Base-by-base conservation (phyloP, 257 asterid genomes). In the Echites panduratus region DNA sequence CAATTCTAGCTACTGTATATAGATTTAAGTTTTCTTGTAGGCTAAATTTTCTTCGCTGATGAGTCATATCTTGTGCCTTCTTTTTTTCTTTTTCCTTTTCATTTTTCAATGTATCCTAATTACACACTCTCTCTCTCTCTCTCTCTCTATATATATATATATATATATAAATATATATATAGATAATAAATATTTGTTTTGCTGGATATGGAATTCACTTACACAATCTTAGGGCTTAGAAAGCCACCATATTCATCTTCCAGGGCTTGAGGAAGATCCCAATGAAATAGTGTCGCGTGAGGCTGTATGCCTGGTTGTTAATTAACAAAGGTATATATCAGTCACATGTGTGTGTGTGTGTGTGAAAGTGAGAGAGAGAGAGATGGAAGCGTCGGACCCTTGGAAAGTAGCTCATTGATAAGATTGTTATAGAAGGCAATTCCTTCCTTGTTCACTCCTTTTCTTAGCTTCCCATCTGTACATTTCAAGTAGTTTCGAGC, bases 211-310 rank as follows among this genome's bases (percentile, higher is more conserved):
- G 12, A 44, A 32, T 43, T 24, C 3, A 59, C 96, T 87, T 75
- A 90, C 97, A 88, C 75, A 49, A 90, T 76, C 24, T 11, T 73
- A 44, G 72, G 84, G 32, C 87, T 90, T n/a, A 84, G 75, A 48
- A 90, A 92, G 66, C 98, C 95, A 64, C 29, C 78, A 47, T 92
- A 92, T 38, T 91, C 91, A 67, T 86, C 92, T 53, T 91, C 88
- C 44, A 89, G 76, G 27, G 88, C 89, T 83, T 91, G 95, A 10
- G 97, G 96, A 47, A 83, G 74, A 83, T 91, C 96, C 95, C 93
- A 89, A 43, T 91, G 97, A 57, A 77, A 85, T 17, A 91, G 58
- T 53, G 95, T 85, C 66, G 85, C 95, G 12, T 73, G 72, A 70
- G 97, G 97, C 9, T 76, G 72, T 38, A 89, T 75, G 14, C 94